Base-by-base conservation (phyloP, 2,329 filamentous ascomycete species). In the Pseudogymnoascus sp. region DNA sequence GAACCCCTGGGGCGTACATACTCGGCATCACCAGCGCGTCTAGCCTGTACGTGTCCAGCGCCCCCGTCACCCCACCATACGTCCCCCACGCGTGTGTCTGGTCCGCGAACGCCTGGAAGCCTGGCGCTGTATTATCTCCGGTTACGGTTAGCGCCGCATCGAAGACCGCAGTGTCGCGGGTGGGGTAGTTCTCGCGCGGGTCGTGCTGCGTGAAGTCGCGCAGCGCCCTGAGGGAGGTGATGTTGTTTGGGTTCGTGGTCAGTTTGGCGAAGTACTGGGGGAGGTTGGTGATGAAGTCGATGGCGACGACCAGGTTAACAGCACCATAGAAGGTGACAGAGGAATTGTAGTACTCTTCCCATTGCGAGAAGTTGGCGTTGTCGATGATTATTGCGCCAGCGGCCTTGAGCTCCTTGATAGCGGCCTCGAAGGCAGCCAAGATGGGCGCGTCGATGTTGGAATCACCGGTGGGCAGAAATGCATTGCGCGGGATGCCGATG, bases 21-120 rank as follows among this genome's bases (percentile, higher is more conserved):
- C 84, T 84, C 0, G 87, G 87, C 4, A 89, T 66, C 0, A 89
- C 78, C 4, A 89, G 74, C 1, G 86, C 87, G 67, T 87, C 84
- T 0, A 89, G 78, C 3, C 80, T 78, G 66, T 84, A 76, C 1
- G 80, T 80, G 5, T 77, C 69, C 0, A 90, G 73, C 0, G 86
- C 83, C 0, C 86, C 87, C 0, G 85, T 76, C 2, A 90, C 74
- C 0, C 87, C 87, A 7, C 84, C 82, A 3, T 5, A n/a, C 16
- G 59, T 60, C 18, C 59, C 59, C 34, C 59, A 60, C 18, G 25
- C 46, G 25, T 56, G 46, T 1, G 46, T 56, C 46, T 56, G 46
- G 8, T 56, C 25, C 10, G 46, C 46, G 3, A 34, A 16, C 10
- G n/a, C n/a, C 10, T 34, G 25, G 73, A 87, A 87, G 31, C 78